These are phyloP conservation scores for Schoenoplectus tabernaemontani DNA, from an alignment of 202 grass and related monocot species.

Conservation along the genomic window DNA sequence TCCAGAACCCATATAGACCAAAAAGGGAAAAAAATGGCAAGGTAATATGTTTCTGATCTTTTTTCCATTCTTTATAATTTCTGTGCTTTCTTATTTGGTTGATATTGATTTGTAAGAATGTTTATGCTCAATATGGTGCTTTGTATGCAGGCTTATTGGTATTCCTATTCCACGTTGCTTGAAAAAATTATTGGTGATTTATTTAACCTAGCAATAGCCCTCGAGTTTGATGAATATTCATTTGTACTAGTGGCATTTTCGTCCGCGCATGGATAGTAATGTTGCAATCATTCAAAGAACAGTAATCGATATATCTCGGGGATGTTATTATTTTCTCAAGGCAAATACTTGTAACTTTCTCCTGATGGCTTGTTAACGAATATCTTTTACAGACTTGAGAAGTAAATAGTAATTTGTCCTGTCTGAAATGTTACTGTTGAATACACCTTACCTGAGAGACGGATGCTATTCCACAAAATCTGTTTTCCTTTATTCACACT, in stretches of 20 bases:
- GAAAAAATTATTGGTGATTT: not conserved
- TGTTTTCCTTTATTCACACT: not conserved
- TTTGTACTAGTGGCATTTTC: not conserved
- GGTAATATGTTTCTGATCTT: not conserved
- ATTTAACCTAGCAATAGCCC: not conserved
- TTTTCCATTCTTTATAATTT: not conserved
- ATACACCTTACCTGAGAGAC: not conserved
- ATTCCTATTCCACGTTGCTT: constrained; percentile 13
- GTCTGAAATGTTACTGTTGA: not conserved
- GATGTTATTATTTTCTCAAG: not conserved
- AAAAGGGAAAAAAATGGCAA: not conserved
- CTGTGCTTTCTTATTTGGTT: not conserved
- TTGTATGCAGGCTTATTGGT: constrained; percentile 17
- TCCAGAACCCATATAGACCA: not conserved
- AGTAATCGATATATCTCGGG: not conserved
- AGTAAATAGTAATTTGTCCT: not conserved
- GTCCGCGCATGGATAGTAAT: not conserved
- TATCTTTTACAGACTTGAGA: not conserved
- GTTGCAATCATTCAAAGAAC: not conserved
- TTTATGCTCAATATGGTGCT: not conserved
- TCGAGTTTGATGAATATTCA: not conserved
- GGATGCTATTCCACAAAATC: not conserved
- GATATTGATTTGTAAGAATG: not conserved
- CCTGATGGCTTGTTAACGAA: not conserved
- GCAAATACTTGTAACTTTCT: not conserved